Evolutionary conservation across 1,284 basidiomycete species (phyloP), one percentile per base, ranked within the genome.

Genomic region (Kwoniella shivajii): DNA sequence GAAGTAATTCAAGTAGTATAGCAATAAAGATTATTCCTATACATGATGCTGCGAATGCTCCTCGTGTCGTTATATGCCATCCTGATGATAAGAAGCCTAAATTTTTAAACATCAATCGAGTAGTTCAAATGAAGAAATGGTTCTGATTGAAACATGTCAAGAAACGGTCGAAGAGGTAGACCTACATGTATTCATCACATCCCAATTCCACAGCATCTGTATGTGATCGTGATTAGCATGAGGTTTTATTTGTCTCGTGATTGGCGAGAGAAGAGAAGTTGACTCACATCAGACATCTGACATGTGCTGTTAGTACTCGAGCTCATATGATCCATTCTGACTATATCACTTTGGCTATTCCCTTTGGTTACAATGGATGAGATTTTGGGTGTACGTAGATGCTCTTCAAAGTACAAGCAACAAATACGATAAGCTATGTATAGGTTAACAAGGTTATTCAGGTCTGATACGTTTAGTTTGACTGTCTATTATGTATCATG

Each of bases 201-300:
- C 53, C 69, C 69, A 71, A 51, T 71, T 71, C 69, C 69, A 71
- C 1, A 69, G 47, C 69, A 71, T 71, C 66, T 67, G 31, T 13
- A 29, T n/a, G n/a, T n/a, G n/a, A n/a, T n/a, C n/a, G n/a, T n/a
- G n/a, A n/a, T n/a, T n/a, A n/a, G n/a, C n/a, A n/a, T n/a, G n/a
- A n/a, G n/a, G n/a, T n/a, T n/a, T n/a, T n/a, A n/a, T n/a, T n/a
- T n/a, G n/a, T n/a, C n/a, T n/a, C n/a, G n/a, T n/a, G n/a, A n/a
- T n/a, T n/a, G n/a, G n/a, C n/a, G n/a, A n/a, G n/a, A n/a, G n/a
- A n/a, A n/a, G n/a, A n/a, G n/a, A n/a, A n/a, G n/a, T n/a, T n/a
- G 13, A 45, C 50, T 52, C 50, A 52, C 50, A n/a, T 45, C 43
- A 27, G 50, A 52, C 20, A 52, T 42, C 39, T 44, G 18, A 34